Conservation (phyloP, 148 eudicot species). For the Spergularia marina region DNA sequence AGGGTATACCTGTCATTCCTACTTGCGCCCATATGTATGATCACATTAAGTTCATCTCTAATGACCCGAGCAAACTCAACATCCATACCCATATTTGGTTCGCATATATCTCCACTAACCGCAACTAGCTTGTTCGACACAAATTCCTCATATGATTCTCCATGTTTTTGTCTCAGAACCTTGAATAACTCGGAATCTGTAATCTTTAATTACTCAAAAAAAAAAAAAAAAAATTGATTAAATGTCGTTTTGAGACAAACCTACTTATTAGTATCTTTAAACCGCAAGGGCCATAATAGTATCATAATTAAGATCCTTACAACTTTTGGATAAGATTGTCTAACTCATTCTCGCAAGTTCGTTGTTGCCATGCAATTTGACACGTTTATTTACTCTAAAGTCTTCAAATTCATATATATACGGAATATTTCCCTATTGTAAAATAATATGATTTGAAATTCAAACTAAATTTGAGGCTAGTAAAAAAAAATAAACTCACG, state of each 20-base stretch:
- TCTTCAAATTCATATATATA: too few relatives aligned
- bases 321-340: not conserved
- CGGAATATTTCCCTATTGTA: not conserved
- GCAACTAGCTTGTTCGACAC: slow-evolving; percentile 12
- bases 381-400: not conserved
- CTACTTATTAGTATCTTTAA: too few relatives aligned
- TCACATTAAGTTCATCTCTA: not conserved
- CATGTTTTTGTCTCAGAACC: slow-evolving; percentile 6
- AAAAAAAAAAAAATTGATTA: too few relatives aligned
- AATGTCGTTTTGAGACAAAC: too few relatives aligned
- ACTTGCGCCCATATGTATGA: not conserved
- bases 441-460: not conserved
- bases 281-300: too few relatives aligned
- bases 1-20: slow-evolving; percentile 7
- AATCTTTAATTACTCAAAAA: not conserved
- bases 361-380: too few relatives aligned
- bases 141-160: slow-evolving; percentile 13
- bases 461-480: not conserved
- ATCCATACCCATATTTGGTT: slow-evolving; percentile 15
- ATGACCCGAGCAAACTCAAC: not conserved
- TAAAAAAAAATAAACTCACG: not conserved
- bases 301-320: not conserved
- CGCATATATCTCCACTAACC: not conserved
- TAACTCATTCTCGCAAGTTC: too few relatives aligned
- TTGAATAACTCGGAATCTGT: slow-evolving; percentile 12